Conservation (phyloP, 31 red algal species). For the Odonthalia washingtoniensis region DNA sequence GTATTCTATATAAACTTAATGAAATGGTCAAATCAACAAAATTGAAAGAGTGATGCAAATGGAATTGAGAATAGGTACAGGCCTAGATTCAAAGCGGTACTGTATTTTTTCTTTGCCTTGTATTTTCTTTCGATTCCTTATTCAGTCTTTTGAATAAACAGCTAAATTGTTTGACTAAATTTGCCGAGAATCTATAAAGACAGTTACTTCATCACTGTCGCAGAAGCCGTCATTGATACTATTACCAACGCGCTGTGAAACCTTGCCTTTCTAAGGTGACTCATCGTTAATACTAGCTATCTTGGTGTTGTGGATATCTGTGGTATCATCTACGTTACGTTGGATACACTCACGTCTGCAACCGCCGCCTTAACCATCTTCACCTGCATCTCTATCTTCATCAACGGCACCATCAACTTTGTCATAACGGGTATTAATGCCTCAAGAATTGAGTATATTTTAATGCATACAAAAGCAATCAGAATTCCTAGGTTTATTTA, state of each 20-base stretch:
- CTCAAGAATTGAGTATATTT: too few species aligned
- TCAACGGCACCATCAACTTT: too few species aligned
- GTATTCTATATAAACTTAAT: too few species aligned
- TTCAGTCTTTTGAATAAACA: too few species aligned
- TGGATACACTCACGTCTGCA: slow-evolving; percentile 90
- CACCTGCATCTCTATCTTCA: slow-evolving; percentile 87
- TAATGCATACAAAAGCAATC: slow-evolving; percentile 97
- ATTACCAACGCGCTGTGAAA: slow-evolving; percentile 53
- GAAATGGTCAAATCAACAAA: too few species aligned
- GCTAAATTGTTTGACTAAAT: background rate
- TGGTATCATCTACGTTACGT: slow-evolving; percentile 81
- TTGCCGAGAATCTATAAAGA: background rate
- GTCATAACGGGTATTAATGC: too few species aligned
- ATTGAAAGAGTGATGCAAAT: too few species aligned
- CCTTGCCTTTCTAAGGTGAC: slow-evolving; percentile 70
- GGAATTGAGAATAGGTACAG: too few species aligned
- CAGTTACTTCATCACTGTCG: background rate
- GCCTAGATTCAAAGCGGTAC: too few species aligned
- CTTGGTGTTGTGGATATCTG: slow-evolving; percentile 81
- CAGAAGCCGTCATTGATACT: too few species aligned
- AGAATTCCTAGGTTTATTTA: slow-evolving; percentile 93
- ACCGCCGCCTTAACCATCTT: slow-evolving; percentile 70
- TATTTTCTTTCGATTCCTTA: too few species aligned
- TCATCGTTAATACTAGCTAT: slow-evolving; percentile 67
- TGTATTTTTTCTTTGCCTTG: too few species aligned